A percentile compares a stretch with the other conserved stretches of the same genome.
phyloP scores from a whole-genome alignment of 2,329 filamentous ascomycete species.

The Phyllosticta capitalensis region DNA sequence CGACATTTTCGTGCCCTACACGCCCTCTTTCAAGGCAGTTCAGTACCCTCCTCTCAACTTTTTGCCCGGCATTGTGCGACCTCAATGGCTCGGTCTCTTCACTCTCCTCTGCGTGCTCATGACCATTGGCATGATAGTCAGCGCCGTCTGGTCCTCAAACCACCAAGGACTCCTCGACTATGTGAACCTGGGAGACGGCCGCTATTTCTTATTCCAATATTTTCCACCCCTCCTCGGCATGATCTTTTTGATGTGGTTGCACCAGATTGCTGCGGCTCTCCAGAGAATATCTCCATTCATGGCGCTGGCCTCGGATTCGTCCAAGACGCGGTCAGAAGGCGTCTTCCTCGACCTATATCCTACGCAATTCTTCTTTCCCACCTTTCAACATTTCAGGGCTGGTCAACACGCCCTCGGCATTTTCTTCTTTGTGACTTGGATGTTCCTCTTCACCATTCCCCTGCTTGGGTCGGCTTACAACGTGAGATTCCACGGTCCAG shows the following conservation, averaged over 20 bases:
- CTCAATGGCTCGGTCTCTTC: slow-evolving; percentile 52
- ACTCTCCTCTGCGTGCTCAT: slow-evolving; percentile 57
- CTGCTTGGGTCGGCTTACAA: slow-evolving; percentile 71
- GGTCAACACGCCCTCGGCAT: slow-evolving; percentile 59
- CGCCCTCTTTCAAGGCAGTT: slow-evolving; percentile 17
- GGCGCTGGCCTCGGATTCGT: slow-evolving; percentile 59
- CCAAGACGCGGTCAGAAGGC: slow-evolving; percentile 49
- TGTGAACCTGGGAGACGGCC: slow-evolving; percentile 55
- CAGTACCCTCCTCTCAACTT: slow-evolving; percentile 47
- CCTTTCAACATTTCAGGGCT: slow-evolving; percentile 55
- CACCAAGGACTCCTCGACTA: slow-evolving; percentile 58
- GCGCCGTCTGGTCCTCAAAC: slow-evolving; percentile 39
- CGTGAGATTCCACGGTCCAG: slow-evolving; percentile 51
- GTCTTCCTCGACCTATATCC: slow-evolving; percentile 54
- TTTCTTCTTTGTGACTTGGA: slow-evolving; percentile 62
- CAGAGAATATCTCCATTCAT: slow-evolving; percentile 69
- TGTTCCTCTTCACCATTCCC: slow-evolving; percentile 70
- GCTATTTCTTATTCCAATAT: slow-evolving; percentile 81
- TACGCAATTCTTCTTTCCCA: slow-evolving; percentile 59
- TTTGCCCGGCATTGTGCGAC: slow-evolving; percentile 61
- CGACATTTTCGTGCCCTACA: slow-evolving; percentile 25
- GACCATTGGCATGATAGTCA: slow-evolving; percentile 62
- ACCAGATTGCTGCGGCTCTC: slow-evolving; percentile 64
- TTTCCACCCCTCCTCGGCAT: slow-evolving; percentile 70
- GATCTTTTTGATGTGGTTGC: slow-evolving; percentile 64